Base-by-base conservation (phyloP, 1,284 basidiomycete species). In the Omphalotus olearius region DNA sequence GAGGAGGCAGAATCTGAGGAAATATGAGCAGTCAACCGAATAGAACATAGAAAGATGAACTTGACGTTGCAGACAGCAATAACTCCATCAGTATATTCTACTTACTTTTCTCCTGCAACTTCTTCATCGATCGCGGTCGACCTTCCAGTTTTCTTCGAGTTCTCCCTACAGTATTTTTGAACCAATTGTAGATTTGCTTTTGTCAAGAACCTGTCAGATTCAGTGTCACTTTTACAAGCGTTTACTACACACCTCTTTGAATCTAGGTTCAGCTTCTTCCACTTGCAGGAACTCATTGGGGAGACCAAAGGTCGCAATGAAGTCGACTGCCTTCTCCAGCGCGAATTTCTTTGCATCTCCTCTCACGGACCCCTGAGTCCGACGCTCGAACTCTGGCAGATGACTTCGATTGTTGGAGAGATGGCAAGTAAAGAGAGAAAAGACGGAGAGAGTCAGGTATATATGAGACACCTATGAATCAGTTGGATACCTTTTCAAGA, bases 101-200 rank as follows among this genome's bases (percentile, higher is more conserved):
- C 63, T 43, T 41, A 74, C 75, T 69, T 64, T 75, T 77, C 61
- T 78, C 76, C 18, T 72, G 62, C 6, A 66, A 59, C 55, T 73
- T 75, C 62, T 74, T 78, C 42, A 71, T 67, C 41, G 76, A 71
- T 45, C 75, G 68, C 1, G 77, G 71, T 25, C 75, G 68, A 6
- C 78, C 79, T 56, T 78, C 79, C 46, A 74, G 66, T 61, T 79
- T 81, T 39, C 80, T 68, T 50, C 77, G 67, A 6, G 75, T 76
- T 20, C 80, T 70, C 3, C 80, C 80, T 47, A 80, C 73, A 11
- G 80, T 82, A 60, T 82, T 82, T 66, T 82, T 83, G 66, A 80
- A 82, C 80, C 80, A 82, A 56, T 82, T 83, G 66, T 82, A 82
- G 53, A 82, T 79, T 75, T 82, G 79, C 80, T 81, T 57, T 44